Evolutionary conservation across 169 alveolate genomes (phyloP).

Genomic region (Plasmodium reichenowi): DNA sequence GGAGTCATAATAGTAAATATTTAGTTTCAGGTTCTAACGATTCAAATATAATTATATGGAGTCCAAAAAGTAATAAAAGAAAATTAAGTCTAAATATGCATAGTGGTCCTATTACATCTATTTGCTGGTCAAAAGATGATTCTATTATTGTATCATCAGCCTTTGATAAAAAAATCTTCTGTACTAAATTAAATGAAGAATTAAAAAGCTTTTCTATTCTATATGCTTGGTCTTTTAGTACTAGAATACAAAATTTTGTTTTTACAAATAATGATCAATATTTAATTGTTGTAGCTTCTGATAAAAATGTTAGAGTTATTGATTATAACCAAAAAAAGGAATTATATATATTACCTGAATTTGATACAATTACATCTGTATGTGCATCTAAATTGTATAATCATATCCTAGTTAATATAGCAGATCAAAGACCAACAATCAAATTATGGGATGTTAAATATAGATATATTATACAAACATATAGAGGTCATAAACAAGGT

Average conservation of each 20-base stretch:
- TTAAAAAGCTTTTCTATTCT: constrained; percentile 64
- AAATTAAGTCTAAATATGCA: constrained; percentile 78
- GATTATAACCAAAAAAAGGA: constrained; percentile 76
- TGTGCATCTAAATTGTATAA: constrained; percentile 78
- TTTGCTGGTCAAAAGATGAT: constrained; percentile 80
- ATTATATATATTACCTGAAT: constrained; percentile 81
- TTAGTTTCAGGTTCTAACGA: constrained; percentile 81
- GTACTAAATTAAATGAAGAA: constrained; percentile 71
- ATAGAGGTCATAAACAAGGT: constrained; percentile 90
- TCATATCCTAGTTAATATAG: constrained; percentile 84
- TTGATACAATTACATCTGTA: constrained; percentile 80
- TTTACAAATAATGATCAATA: constrained; percentile 80
- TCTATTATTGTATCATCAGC: constrained; percentile 79
- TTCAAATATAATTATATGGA: constrained; percentile 82
- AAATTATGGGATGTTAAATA: constrained; percentile 86
- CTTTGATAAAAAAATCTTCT: constrained; percentile 79
- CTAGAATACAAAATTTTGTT: constrained; percentile 78
- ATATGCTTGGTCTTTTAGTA: constrained; percentile 78
- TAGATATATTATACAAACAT: constrained; percentile 84
- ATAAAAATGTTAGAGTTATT: constrained; percentile 79
- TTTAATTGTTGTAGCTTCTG: constrained; percentile 81
- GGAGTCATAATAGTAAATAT: constrained; percentile 81
- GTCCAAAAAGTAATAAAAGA: constrained; percentile 76
- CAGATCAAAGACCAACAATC: constrained; percentile 84
- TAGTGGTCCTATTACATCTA: constrained; percentile 76